Evolutionary conservation across 208 protist species (phyloP).

Genomic region (Trichomonas gallinae): DNA sequence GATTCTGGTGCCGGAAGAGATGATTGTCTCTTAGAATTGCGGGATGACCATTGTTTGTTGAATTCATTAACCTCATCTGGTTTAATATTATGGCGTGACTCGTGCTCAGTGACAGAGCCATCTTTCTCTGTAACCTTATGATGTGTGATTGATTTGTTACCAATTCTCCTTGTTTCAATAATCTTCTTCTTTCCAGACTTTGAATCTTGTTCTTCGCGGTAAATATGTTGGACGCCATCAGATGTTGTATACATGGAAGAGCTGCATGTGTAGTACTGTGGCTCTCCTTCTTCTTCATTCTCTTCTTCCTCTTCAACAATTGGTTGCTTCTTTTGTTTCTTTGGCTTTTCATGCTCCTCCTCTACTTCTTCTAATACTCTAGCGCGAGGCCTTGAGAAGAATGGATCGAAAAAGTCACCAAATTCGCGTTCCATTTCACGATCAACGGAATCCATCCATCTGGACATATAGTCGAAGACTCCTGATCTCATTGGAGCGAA

Average conservation of each 20-base stretch:
- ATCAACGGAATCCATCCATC: neutral
- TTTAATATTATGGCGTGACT: neutral
- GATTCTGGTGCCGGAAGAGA: neutral
- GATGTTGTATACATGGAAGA: neutral
- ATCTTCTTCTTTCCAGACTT: neutral
- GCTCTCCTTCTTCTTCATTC: neutral
- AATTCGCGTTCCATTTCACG: neutral
- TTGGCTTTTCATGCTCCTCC: neutral
- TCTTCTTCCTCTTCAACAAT: neutral
- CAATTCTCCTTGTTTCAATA: neutral
- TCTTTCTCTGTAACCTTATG: neutral
- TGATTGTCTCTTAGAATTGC: neutral
- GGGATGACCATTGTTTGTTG: neutral
- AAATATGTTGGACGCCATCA: neutral
- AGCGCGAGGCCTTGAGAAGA: neutral
- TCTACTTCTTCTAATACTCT: neutral
- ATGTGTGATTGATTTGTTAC: neutral
- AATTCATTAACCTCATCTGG: neutral
- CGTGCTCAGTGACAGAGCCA: neutral
- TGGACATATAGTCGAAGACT: neutral
- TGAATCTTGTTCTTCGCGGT: neutral
- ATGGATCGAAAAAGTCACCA: neutral
- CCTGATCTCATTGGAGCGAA: neutral
- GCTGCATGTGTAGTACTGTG: neutral
- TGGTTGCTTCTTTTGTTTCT: neutral